These are phyloP conservation scores for Salvia rosmarinus DNA, from an alignment of 257 asterid species.

Conservation along the genomic window DNA sequence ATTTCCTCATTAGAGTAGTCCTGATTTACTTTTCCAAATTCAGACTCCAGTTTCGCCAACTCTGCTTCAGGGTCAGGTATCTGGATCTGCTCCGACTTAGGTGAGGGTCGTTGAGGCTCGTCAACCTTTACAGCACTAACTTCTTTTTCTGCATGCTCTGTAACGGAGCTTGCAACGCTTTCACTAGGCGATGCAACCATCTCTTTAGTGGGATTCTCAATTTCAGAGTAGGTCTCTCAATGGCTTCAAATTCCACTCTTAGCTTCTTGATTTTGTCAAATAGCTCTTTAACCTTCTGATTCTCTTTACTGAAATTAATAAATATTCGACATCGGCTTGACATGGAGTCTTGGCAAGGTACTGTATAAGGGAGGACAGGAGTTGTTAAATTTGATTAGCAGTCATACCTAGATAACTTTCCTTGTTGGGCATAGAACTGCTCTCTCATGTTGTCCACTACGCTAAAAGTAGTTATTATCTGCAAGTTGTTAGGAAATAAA, in stretches of 20 bases:
- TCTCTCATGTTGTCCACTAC: conserved; percentile 90
- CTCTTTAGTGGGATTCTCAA: conserved; percentile 71
- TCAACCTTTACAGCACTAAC: conserved; percentile 39
- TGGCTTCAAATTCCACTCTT: conserved; percentile 69
- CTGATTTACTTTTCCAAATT: conserved; percentile 71
- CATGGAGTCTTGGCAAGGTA: background rate
- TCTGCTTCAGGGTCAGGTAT: conserved; percentile 71
- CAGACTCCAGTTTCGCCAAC: conserved; percentile 84
- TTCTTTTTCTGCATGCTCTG: conserved; percentile 39
- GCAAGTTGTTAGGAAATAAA: conserved; percentile 17
- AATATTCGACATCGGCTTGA: background rate
- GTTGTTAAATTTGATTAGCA: conserved; percentile 16
- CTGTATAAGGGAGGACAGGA: conserved; percentile 19
- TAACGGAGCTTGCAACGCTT: conserved; percentile 39
- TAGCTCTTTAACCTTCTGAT: conserved; percentile 64
- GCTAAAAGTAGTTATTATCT: conserved; percentile 89
- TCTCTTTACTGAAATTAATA: conserved; percentile 68
- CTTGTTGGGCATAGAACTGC: conserved; percentile 71
- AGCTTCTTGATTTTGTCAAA: conserved; percentile 74
- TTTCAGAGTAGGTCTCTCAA: conserved; percentile 78
- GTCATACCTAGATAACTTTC: conserved; percentile 65
- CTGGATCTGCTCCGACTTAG: conserved; percentile 50
- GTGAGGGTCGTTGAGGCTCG: conserved; percentile 32
- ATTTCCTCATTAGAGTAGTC: conserved; percentile 78
- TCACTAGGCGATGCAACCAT: conserved; percentile 45